Base-by-base conservation (phyloP, 1,284 basidiomycete species). In the Fomitiporia mediterranea region DNA sequence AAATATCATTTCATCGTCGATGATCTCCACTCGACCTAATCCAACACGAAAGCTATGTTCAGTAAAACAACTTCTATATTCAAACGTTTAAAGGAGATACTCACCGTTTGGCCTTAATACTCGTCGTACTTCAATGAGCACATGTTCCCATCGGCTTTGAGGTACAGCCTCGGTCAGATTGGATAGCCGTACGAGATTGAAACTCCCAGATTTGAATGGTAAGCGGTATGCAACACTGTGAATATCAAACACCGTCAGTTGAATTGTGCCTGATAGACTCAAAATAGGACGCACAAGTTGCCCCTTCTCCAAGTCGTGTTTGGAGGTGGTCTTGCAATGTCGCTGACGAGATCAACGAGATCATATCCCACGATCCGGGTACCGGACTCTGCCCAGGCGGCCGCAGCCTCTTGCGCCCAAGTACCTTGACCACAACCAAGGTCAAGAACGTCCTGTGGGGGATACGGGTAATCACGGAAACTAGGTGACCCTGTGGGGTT, bases 101-200 rank as follows among this genome's bases (percentile, higher is more conserved):
- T 32, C 23, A 53, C 54, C 55, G 9, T 43, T 23, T 23, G 73
- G 72, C n/a, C 70, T 72, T 17, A 90, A 72, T 8, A 91, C 75
- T 13, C 88, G 82, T 15, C 74, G 68, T 4, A 76, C 77, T 72
- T 91, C 81, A 0, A 64, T 61, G 13, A 90, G 60, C 5, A 91
- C 69, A 42, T 71, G 70, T 30, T 74, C 68, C 86, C 86, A 90
- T 52, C 73, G 69, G 13, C 77, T 69, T 38, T 74, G 66, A 0
- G 85, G 84, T 49, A 91, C 74, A 60, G 77, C 78, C 9, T 86
- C 73, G 4, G 76, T 72, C 3, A 87, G 69, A 60, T 84, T 82
- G 11, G 85, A 80, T 74, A 90, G 81, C 43, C 87, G 76, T 34
- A 91, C 80, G 43, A 83, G 72, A 62, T 91, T 83, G 62, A 90